Evolutionary conservation across 1,284 basidiomycete species (phyloP).

Genomic region (Sanghuangporus sanghuang): DNA sequence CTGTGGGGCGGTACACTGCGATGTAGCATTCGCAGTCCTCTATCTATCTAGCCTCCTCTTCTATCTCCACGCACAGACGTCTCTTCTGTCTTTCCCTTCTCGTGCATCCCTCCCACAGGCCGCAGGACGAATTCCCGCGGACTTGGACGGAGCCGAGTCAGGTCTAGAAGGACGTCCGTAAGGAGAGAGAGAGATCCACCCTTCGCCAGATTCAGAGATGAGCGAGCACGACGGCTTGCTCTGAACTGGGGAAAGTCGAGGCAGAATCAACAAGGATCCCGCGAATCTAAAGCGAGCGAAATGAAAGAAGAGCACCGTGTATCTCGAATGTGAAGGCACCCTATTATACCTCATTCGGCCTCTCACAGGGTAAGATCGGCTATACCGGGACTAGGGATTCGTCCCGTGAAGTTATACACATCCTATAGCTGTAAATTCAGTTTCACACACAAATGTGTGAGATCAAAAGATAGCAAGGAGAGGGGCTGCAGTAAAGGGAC

Average conservation of each 20-base stretch:
- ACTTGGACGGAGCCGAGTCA: not conserved
- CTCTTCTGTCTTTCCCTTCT: not conserved
- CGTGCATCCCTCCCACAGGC: not conserved
- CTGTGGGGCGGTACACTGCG: constrained; percentile 46
- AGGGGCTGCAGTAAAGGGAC: too few relatives aligned
- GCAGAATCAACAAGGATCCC: not conserved
- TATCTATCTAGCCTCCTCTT: constrained; percentile 18
- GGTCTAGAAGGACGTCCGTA: not conserved
- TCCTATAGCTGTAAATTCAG: not conserved
- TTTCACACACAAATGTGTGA: not conserved
- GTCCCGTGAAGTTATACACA: not conserved
- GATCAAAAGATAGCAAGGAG: too few relatives aligned
- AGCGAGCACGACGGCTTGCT: not conserved
- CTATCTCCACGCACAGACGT: not conserved
- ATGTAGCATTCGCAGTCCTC: constrained; percentile 22
- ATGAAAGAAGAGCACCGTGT: not conserved
- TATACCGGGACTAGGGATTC: not conserved
- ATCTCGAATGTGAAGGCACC: not conserved
- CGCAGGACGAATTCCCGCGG: not conserved
- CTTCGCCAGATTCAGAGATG: not conserved
- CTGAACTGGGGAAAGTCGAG: not conserved
- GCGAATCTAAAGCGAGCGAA: not conserved
- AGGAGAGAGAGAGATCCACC: not conserved
- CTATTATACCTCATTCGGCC: not conserved
- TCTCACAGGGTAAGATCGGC: not conserved